These are phyloP conservation scores for Phytopythium litorale DNA, from an alignment of 352 stramenopile genomes.

Conservation along the genomic window DNA sequence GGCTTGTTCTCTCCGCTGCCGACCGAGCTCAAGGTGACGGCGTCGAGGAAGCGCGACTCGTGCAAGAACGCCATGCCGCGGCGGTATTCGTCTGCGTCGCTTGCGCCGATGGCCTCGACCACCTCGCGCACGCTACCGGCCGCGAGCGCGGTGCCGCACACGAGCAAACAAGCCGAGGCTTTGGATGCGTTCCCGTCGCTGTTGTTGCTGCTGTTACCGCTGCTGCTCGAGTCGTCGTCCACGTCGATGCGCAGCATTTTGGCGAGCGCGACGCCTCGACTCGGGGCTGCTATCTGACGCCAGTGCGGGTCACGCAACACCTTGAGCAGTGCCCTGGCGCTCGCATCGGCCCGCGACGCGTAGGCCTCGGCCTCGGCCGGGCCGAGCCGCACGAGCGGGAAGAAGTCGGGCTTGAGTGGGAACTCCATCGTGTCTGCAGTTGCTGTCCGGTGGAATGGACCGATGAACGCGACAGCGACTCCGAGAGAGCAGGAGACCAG, in stretches of 20 bases:
- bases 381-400: slow-evolving; percentile 50
- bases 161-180: slow-evolving; percentile 44
- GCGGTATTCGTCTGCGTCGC: slow-evolving; percentile 65
- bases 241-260: slow-evolving; percentile 65
- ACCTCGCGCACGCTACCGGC: slow-evolving; percentile 58
- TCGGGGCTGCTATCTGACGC: slow-evolving; percentile 43
- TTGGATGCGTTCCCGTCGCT: slow-evolving; percentile 4
- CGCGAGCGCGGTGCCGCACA: slow-evolving; percentile 54
- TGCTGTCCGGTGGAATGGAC: not conserved
- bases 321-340: slow-evolving; percentile 33
- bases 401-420: slow-evolving; percentile 67
- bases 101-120: slow-evolving; percentile 57
- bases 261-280: slow-evolving; percentile 52
- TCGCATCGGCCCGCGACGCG: slow-evolving; percentile 33
- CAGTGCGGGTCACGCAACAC: slow-evolving; percentile 48
- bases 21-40: slow-evolving; percentile 53
- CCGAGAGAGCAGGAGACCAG: not conserved
- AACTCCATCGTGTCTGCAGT: slow-evolving; percentile 47
- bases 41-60: slow-evolving; percentile 53
- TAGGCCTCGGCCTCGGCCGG: slow-evolving; percentile 44
- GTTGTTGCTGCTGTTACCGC: not conserved
- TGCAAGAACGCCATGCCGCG: slow-evolving; percentile 65
- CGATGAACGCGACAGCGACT: not conserved
- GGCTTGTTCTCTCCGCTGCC: not conserved
- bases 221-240: not conserved